Evolutionary conservation across 129 eudicot genomes (phyloP), one percentile per base, ranked within the genome.

Genomic region (Artemisia tridentata): DNA sequence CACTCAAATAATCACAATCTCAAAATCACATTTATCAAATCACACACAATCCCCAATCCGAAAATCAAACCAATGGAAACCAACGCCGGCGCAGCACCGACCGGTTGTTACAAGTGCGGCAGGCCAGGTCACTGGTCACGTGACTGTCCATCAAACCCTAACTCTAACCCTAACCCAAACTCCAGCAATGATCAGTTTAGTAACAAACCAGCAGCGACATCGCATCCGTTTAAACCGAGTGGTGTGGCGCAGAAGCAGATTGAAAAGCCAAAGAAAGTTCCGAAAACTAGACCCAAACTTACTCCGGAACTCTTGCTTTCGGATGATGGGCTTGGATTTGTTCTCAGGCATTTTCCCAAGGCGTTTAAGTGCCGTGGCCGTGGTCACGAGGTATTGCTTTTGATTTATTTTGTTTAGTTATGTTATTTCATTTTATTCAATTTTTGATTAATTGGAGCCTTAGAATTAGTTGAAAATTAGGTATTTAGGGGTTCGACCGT

Each of bases 41-140:
- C 55, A 50, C 20, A 27, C n/a, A n/a, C 11, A 65, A 16, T 20
- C 63, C 57, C n/a, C 31, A 67, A 50, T n/a, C 23, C 46, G 18
- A 10, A 72, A 29, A 51, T 56, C 77, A 51, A 31, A 57, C 48
- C 61, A 80, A 85, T 88, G 89, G 88, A 83, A 9, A 48, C 54
- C 46, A 74, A 73, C 83, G 83, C 81, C 34, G 84, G 86, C 17
- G 89, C 88, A n/a, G 87, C 84, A 13, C 96, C 99, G 13, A 95
- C 99, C 3, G 99, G 99, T 4, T 95, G 97, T 78, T 95, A 87
- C 88, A 95, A 95, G 81, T 95, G 99, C 84, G 97, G 97, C 48
- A 85, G 96, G 0, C 97, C 99, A 0, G 99, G 99, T 11, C 99
- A 95, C 78, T 95, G 99, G 99, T 95, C 99, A 12, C 87, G 99